phyloP scores from a whole-genome alignment of 768 basidiomycete genomes.

The Auricularia sp. region DNA sequence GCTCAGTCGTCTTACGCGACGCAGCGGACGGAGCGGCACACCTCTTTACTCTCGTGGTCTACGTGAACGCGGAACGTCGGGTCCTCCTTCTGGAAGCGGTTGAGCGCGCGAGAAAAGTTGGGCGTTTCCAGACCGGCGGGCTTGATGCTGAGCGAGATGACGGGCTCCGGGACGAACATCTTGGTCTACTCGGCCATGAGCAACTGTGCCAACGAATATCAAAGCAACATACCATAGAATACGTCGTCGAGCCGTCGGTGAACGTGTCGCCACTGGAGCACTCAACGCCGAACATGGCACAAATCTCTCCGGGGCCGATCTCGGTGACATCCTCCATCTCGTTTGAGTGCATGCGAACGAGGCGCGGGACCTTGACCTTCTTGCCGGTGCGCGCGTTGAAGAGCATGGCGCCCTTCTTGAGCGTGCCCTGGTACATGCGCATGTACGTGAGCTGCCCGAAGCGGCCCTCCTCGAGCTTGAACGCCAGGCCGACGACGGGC shows the following conservation, averaged over 20 bases:
- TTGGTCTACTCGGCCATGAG: constrained; percentile 51
- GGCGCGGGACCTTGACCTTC: constrained; percentile 89
- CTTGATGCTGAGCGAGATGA: constrained; percentile 91
- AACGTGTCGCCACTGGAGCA: constrained; percentile 98
- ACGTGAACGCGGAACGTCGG: constrained; percentile 98
- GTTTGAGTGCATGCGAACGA: constrained; percentile 97
- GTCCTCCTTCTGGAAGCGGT: constrained; percentile 97
- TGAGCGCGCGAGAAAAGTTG: constrained; percentile 92
- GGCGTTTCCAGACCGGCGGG: constrained; percentile 88
- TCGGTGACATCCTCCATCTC: constrained; percentile 99
- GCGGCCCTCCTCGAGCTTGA: constrained; percentile 96
- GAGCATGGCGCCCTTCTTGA: constrained; percentile 79
- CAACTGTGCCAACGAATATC: not conserved
- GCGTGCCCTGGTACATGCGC: constrained; percentile 90
- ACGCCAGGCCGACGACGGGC: constrained; percentile 87
- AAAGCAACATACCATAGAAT: constrained; percentile 72
- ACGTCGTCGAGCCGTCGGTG: constrained; percentile 81
- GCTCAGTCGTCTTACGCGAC: not conserved
- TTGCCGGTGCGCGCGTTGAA: constrained; percentile 92
- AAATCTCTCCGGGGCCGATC: constrained; percentile 96
- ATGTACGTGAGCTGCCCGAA: constrained; percentile 98
- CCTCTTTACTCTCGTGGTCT: constrained; percentile 90
- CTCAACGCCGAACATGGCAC: constrained; percentile 97
- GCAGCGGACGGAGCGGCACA: constrained; percentile 19
- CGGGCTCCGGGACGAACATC: constrained; percentile 98